Percentiles rank a stretch among this genome's conserved stretches.
phyloP scores from a whole-genome alignment of 192 early-diverging fungal species.

The Oehlia diaphana region DNA sequence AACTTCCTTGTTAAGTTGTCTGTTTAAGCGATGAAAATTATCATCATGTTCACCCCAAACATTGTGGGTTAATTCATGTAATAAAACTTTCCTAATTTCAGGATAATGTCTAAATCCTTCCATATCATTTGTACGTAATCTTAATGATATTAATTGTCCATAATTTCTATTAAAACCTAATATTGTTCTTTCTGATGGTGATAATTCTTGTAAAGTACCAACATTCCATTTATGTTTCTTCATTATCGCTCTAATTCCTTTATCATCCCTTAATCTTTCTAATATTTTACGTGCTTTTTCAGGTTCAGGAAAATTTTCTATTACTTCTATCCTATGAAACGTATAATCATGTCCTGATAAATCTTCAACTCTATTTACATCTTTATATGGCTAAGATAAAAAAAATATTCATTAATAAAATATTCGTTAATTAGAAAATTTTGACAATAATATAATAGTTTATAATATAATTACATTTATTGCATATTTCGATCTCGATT shows the following conservation, averaged over 20 bases:
- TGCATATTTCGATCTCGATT: conserved; percentile 11
- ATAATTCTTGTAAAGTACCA: conserved; percentile 65
- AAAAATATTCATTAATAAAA: neutral
- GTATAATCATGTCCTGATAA: conserved; percentile 46
- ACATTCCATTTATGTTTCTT: conserved; percentile 65
- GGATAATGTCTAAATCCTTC: conserved; percentile 76
- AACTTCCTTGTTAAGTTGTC: conserved; percentile 71
- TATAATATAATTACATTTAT: conserved; percentile 1
- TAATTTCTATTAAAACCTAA: conserved; percentile 71
- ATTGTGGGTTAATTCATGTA: conserved; percentile 82
- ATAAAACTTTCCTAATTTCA: conserved; percentile 62
- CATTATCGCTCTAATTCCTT: conserved; percentile 59
- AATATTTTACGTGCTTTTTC: conserved; percentile 60
- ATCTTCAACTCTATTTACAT: neutral
- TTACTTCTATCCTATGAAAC: conserved; percentile 57
- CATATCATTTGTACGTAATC: conserved; percentile 75
- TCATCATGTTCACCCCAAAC: conserved; percentile 70
- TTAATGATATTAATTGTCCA: conserved; percentile 70
- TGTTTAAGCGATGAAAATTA: conserved; percentile 70
- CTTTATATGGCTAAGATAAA: conserved; percentile 18
- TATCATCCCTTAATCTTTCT: conserved; percentile 66
- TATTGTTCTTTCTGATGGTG: conserved; percentile 64
- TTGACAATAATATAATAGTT: neutral
- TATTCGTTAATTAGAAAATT: neutral
- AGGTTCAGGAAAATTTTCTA: conserved; percentile 54